Evolutionary conservation across 1,139 yeast species (phyloP), one percentile per base, ranked within the genome.

Genomic region (Taiozyma onychis): DNA sequence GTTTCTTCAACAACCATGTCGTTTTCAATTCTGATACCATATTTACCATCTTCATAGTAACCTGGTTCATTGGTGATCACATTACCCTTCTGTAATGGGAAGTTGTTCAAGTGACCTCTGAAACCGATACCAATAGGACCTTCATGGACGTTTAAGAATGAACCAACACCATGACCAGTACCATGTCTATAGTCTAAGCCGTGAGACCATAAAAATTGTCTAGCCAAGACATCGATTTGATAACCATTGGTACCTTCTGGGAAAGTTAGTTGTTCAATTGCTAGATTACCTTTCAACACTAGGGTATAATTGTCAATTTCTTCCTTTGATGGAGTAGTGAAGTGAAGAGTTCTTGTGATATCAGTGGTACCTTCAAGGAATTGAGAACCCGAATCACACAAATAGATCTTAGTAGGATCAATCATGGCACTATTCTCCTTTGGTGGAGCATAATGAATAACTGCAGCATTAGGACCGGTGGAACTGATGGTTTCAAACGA

Each of bases 131-230:
- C 97, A 52, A 91, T 83, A 14, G 99, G 99, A 4, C 96, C 96
- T 66, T 95, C 98, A 66, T 95, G 99, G 42, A 93, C 99, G 64
- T 93, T 93, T 57, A 95, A 78, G 65, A 75, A 93, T 0, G 96
- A 76, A 4, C 97, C 99, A 48, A 95, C 83, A n/a, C 99, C 99
- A 67, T 95, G 99, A 2, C 97, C 95, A 1, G 99, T 95, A 30
- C 99, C 98, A 67, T 95, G 99, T 49, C 86, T 82, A 69, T 93
- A 95, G 69, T 95, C 97, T 50, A 93, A 74, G 1, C 97, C 97
- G 48, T 81, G 69, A 41, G 77, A 70, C 99, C 99, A 93, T 60
- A 95, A 74, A 65, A 67, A 80, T 69, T 91, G 98, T 65, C 99
- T 83, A 1, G 99, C 99, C 51, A 91, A 74, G 2, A 85, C 76